Evolutionary conservation across 164 flowering plant species (phyloP).

Genomic region (Vitis vinifera): ASM3070453v1 NC_081806.1:1150001-1150500

Average conservation of each 20-base stretch:
- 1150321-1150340: slow-evolving; percentile 8
- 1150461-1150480: slow-evolving; percentile 98
- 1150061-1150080: slow-evolving; percentile 24
- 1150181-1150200: slow-evolving; percentile 46
- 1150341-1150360: slow-evolving; percentile 32
- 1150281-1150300: not conserved
- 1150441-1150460: slow-evolving; percentile 81
- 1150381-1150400: slow-evolving; percentile 33
- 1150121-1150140: not conserved
- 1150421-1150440: slow-evolving; percentile 84
- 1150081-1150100: slow-evolving; percentile 11
- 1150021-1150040: slow-evolving; percentile 20
- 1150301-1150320: not conserved
- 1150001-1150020: slow-evolving; percentile 28
- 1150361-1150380: slow-evolving; percentile 39
- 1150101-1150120: slow-evolving; percentile 15
- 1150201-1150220: not conserved
- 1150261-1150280: too few species aligned
- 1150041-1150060: slow-evolving; percentile 35
- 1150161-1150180: slow-evolving; percentile 59
- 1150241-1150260: slow-evolving; percentile 17
- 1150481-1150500: slow-evolving; percentile 72
- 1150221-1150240: slow-evolving; percentile 1
- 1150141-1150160: slow-evolving; percentile 20
- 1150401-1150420: slow-evolving; percentile 51